A percentile compares a stretch with the other conserved stretches of the same genome.
These are phyloP conservation scores for Avena eriantha DNA, from an alignment of 176 grass and related monocot species.

Conservation along the genomic window DNA sequence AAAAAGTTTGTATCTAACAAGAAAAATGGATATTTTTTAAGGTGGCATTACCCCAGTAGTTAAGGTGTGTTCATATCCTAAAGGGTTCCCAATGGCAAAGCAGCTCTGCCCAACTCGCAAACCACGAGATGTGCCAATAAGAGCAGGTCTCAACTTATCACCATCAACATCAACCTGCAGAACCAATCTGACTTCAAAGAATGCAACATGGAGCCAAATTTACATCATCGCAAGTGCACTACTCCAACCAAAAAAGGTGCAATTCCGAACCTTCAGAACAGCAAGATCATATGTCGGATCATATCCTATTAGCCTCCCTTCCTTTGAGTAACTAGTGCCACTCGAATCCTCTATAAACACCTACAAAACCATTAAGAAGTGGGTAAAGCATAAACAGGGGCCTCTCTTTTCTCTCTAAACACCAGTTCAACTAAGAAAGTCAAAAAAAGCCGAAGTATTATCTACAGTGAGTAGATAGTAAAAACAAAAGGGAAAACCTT, in stretches of 20 bases:
- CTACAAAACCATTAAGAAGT: slow-evolving; percentile 32
- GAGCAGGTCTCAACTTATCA: slow-evolving; percentile 58
- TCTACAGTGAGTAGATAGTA: neutral
- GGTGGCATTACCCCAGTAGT: slow-evolving; percentile 71
- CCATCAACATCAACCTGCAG: slow-evolving; percentile 63
- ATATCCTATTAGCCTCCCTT: slow-evolving; percentile 73
- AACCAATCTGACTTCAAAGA: slow-evolving; percentile 42
- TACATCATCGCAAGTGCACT: slow-evolving; percentile 23
- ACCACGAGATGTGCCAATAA: slow-evolving; percentile 66
- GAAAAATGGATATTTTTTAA: neutral
- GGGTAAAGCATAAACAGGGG: neutral
- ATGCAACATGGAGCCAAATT: slow-evolving; percentile 26
- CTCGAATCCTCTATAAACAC: slow-evolving; percentile 71
- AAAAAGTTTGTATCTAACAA: slow-evolving; percentile 4
- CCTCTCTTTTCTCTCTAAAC: neutral
- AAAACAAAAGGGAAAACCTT: slow-evolving; percentile 47
- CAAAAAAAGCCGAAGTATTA: neutral
- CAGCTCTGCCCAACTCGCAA: slow-evolving; percentile 87
- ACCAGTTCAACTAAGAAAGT: slow-evolving; percentile 1
- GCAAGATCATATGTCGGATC: slow-evolving; percentile 84
- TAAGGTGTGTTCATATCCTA: slow-evolving; percentile 83
- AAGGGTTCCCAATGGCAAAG: slow-evolving; percentile 91
- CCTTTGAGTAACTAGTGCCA: slow-evolving; percentile 67
- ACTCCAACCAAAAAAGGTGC: slow-evolving; percentile 33
- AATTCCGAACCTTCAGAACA: slow-evolving; percentile 67